These are phyloP conservation scores for Trypanosoma brucei DNA, from an alignment of 208 protist genomes.

Conservation along the genomic window DNA sequence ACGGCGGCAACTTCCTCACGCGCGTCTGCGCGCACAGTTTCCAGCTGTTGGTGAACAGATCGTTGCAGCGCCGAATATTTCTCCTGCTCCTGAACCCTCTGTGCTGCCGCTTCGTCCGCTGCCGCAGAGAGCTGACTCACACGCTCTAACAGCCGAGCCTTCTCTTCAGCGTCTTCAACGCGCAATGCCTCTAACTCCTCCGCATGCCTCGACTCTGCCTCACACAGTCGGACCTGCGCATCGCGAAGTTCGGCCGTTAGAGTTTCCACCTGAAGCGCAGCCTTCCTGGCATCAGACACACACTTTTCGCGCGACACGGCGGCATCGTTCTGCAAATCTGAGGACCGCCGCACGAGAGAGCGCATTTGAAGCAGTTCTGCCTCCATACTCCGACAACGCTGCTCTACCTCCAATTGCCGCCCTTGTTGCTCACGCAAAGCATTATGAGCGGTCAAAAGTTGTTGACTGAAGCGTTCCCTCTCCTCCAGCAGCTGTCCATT, in stretches of 20 bases:
- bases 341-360: slow-evolving; percentile 48
- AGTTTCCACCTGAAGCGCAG: slow-evolving; percentile 31
- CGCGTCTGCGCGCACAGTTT: slow-evolving; percentile 33
- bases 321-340: slow-evolving; percentile 71
- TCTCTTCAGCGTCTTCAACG: slow-evolving; percentile 29
- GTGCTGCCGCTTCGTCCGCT: slow-evolving; percentile 21
- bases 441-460: slow-evolving; percentile 62
- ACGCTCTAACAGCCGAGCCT: slow-evolving; percentile 27
- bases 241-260: slow-evolving; percentile 28
- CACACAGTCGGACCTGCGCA: slow-evolving; percentile 25
- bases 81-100: slow-evolving; percentile 25
- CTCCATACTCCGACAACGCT: slow-evolving; percentile 57
- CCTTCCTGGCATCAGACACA: slow-evolving; percentile 33
- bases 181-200: slow-evolving; percentile 27
- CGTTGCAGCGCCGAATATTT: slow-evolving; percentile 29
- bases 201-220: slow-evolving; percentile 29
- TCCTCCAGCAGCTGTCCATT: slow-evolving; percentile 50
- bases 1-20: slow-evolving; percentile 43
- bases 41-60: slow-evolving; percentile 36
- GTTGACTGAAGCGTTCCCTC: slow-evolving; percentile 50
- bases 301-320: slow-evolving; percentile 62
- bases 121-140: slow-evolving; percentile 29
- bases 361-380: slow-evolving; percentile 62
- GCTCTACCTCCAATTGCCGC: slow-evolving; percentile 63
- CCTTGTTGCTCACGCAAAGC: slow-evolving; percentile 74